A percentile compares a stretch with the other conserved stretches of the same genome.
Conservation (phyloP, 176 grass and related monocot species). For the Alopecurus myosuroides region DNA sequence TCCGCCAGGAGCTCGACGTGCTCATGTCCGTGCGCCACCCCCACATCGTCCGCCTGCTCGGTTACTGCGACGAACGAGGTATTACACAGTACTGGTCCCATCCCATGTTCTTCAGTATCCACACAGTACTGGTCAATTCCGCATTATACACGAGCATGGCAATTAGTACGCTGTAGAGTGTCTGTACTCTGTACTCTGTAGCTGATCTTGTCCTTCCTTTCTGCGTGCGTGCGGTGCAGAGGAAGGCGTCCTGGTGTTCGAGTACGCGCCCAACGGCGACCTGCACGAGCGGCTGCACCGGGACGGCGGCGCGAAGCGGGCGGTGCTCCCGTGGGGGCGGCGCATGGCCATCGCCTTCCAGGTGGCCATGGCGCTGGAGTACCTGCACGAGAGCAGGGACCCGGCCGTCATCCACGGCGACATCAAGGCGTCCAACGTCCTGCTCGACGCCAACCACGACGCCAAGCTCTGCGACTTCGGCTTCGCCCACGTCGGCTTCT, state of each 20-base stretch:
- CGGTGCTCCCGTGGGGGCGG: constrained; percentile 50
- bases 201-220: constrained; percentile 1
- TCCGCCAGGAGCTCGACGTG: constrained; percentile 59
- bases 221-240: constrained; percentile 14
- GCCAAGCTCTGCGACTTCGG: constrained; percentile 87
- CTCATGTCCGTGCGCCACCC: constrained; percentile 50
- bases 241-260: constrained; percentile 58
- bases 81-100: no score
- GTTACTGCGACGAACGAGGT: constrained; percentile 70
- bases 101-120: background rate
- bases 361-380: constrained; percentile 62
- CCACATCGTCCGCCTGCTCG: constrained; percentile 58
- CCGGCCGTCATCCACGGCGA: constrained; percentile 77
- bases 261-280: constrained; percentile 59
- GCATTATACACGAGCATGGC: background rate
- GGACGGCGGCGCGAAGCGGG: background rate
- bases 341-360: constrained; percentile 64
- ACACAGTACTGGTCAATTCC: background rate
- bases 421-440: constrained; percentile 73
- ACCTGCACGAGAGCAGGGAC: constrained; percentile 74
- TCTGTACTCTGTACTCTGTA: no score
- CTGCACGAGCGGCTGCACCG: constrained; percentile 48
- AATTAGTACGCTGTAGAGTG: background rate
- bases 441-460: constrained; percentile 48
- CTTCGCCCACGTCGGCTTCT: constrained; percentile 58